Evolutionary conservation across 2,329 filamentous ascomycete genomes (phyloP).

Genomic region (Aspergillus sp.): DNA sequence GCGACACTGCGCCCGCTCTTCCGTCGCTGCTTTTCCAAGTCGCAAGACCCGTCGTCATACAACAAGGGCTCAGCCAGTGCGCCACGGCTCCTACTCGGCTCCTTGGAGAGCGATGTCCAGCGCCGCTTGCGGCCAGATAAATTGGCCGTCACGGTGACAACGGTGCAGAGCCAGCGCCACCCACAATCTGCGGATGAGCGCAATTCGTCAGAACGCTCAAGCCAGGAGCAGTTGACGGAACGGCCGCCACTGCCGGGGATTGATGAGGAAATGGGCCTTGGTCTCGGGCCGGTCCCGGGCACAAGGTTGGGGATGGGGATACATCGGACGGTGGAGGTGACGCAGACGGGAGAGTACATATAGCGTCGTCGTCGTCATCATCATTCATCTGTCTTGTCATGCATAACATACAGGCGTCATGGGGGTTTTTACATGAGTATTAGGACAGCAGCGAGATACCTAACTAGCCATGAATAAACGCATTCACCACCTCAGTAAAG

Average conservation of each 20-base stretch:
- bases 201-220: constrained; percentile 16
- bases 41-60: constrained; percentile 11
- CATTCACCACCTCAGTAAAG: constrained; percentile 57
- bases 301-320: constrained; percentile 18
- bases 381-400: neutral
- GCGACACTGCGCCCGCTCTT: constrained; percentile 40
- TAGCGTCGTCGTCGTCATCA: neutral
- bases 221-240: constrained; percentile 19
- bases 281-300: too few species aligned
- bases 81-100: constrained; percentile 17
- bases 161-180: constrained; percentile 21
- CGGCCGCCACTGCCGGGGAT: constrained; percentile 4
- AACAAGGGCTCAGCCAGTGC: constrained; percentile 7
- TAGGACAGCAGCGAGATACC: neutral
- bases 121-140: constrained; percentile 22
- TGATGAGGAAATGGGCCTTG: neutral
- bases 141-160: constrained; percentile 21
- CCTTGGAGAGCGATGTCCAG: constrained; percentile 13
- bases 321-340: constrained; percentile 24
- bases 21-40: constrained; percentile 25
- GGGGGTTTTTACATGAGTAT: neutral
- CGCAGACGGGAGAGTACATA: constrained; percentile 10
- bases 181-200: neutral
- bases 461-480: constrained; percentile 40
- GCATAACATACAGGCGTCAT: too few species aligned